Evolutionary conservation across 441 rosid species (phyloP).

Genomic region (Omphalea diandra): DNA sequence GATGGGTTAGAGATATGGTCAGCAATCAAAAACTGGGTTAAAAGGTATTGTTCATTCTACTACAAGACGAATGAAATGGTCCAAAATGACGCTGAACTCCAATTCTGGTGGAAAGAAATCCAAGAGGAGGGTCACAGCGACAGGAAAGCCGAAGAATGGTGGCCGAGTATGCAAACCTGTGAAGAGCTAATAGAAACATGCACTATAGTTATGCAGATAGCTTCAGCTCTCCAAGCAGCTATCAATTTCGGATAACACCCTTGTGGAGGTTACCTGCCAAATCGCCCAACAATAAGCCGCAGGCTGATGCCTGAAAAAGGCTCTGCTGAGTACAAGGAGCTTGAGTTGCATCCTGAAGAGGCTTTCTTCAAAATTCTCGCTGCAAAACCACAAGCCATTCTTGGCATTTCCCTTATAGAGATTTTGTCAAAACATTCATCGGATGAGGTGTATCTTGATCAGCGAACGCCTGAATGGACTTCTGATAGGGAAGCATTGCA

Average conservation of each 20-base stretch:
- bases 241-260: conserved; percentile 47
- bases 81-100: conserved; percentile 47
- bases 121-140: conserved; percentile 66
- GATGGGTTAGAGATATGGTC: conserved; percentile 71
- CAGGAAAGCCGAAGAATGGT: conserved; percentile 33
- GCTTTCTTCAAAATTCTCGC: conserved; percentile 37
- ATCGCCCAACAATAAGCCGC: conserved; percentile 36
- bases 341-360: conserved; percentile 27
- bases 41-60: conserved; percentile 43
- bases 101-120: conserved; percentile 72
- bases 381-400: conserved; percentile 26
- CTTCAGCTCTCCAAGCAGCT: conserved; percentile 51
- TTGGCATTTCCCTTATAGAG: conserved; percentile 34
- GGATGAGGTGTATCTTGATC: conserved; percentile 27
- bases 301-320: conserved; percentile 26
- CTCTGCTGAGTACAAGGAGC: conserved; percentile 28
- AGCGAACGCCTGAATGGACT: conserved; percentile 27
- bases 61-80: conserved; percentile 50
- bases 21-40: conserved; percentile 58
- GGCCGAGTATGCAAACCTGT: conserved; percentile 42
- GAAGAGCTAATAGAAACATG: conserved; percentile 34
- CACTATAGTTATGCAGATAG: conserved; percentile 41
- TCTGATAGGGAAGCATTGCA: conserved; percentile 14
- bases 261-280: conserved; percentile 42
- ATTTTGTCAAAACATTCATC: conserved; percentile 33